phyloP scores from a whole-genome alignment of 768 basidiomycete genomes.

The Tricholoma saponaceum region DNA sequence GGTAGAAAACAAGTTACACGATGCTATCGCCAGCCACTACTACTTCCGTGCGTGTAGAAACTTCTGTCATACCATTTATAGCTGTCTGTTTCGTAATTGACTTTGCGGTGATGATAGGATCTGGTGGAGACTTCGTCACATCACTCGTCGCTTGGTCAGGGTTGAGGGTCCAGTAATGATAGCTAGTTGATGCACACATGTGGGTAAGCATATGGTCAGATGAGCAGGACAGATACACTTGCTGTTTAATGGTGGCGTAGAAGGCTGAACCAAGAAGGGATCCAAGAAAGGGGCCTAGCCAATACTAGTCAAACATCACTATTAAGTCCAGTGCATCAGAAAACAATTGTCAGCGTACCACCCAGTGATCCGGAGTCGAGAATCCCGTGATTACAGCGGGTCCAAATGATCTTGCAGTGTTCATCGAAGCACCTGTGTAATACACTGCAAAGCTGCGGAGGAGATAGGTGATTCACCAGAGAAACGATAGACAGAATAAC shows the following conservation, averaged over 20 bases:
- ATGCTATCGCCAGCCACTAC: not conserved
- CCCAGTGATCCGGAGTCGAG: conserved; percentile 49
- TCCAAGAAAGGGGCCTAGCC: conserved; percentile 69
- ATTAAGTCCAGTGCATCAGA: not conserved
- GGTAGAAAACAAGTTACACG: not conserved
- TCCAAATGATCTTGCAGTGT: conserved; percentile 67
- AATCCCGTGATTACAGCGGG: conserved; percentile 68
- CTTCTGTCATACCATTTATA: not conserved
- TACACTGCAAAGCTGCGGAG: conserved; percentile 47
- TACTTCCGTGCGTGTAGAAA: not conserved
- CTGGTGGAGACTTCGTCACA: conserved; percentile 34
- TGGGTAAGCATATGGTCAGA: not conserved
- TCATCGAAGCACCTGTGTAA: conserved; percentile 66
- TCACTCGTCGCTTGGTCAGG: conserved; percentile 37
- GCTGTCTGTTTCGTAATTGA: not conserved
- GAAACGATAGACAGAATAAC: not conserved
- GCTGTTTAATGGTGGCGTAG: conserved; percentile 55
- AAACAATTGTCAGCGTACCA: conserved; percentile 36
- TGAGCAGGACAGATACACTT: conserved; percentile 1
- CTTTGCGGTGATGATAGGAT: conserved; percentile 26
- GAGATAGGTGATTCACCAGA: not conserved
- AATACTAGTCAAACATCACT: conserved; percentile 41
- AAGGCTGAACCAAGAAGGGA: conserved; percentile 54
- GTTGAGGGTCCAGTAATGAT: conserved; percentile 52
- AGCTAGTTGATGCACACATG: conserved; percentile 23